phyloP scores from a whole-genome alignment of 768 basidiomycete species.

The Russula earlei region DNA sequence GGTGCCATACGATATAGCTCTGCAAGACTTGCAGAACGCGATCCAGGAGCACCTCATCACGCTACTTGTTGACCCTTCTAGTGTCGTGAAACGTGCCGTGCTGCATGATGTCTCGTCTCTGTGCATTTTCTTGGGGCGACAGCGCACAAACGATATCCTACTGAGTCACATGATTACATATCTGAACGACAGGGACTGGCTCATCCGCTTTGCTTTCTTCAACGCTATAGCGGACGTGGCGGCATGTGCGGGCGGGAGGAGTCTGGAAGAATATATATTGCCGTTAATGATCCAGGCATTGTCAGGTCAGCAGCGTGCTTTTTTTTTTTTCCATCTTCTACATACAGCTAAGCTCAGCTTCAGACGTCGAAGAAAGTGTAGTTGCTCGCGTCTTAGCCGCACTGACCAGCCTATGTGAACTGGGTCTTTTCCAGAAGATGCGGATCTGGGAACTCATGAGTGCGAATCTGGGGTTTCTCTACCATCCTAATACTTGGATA shows the following conservation, averaged over 20 bases:
- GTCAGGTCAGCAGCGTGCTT: conserved; percentile 46
- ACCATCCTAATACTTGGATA: conserved; percentile 95
- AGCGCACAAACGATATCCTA: conserved; percentile 90
- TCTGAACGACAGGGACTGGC: conserved; percentile 88
- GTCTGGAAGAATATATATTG: conserved; percentile 93
- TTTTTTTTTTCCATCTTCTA: not conserved
- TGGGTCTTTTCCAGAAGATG: conserved; percentile 87
- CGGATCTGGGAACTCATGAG: conserved; percentile 97
- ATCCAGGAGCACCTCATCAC: conserved; percentile 84
- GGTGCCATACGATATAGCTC: conserved; percentile 84
- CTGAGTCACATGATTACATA: conserved; percentile 82
- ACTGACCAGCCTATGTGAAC: conserved; percentile 79
- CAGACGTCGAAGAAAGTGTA: conserved; percentile 93
- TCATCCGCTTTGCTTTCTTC: conserved; percentile 84
- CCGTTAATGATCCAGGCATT: conserved; percentile 94
- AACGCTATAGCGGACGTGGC: conserved; percentile 95
- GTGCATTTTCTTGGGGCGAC: conserved; percentile 88
- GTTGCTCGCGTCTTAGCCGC: conserved; percentile 84
- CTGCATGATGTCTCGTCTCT: conserved; percentile 79
- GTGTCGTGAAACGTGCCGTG: conserved; percentile 85
- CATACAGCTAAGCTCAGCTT: conserved; percentile 1
- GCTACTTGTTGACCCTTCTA: conserved; percentile 81
- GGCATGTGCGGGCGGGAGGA: conserved; percentile 83
- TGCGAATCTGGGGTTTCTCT: conserved; percentile 77
- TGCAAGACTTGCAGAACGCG: conserved; percentile 75